Base-by-base conservation (phyloP, 352 stramenopile genomes). In the Phytopythium aichiense region DNA sequence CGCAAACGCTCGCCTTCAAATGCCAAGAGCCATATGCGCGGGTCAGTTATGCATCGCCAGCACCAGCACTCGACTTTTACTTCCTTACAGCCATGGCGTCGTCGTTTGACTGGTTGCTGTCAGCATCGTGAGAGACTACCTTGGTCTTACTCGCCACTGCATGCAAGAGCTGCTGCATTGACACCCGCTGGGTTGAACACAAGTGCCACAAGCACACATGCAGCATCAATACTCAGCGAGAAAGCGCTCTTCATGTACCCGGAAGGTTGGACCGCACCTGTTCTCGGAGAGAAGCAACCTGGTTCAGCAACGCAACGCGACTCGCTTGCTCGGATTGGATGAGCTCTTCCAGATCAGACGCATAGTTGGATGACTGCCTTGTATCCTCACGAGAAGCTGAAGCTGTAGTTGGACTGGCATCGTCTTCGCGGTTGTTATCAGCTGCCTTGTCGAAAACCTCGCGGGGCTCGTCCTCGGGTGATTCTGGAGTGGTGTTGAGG, bases 211-310 rank as follows among this genome's bases (percentile, higher is more conserved):
- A 37, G 9, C 22, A 37, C 16, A 49, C 31, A 30, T n/a, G 15
- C 23, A 38, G 7, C 11, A 7, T 40, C n/a, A 38, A 22, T 40
- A 54, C 25, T 37, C 20, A 46, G 13, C 28, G 5, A 13, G 20
- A 45, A 9, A 6, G 20, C n/a, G 16, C 31, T 4, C 4, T 20
- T 35, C 35, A 13, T n/a, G 12, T 16, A 7, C 20, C 43, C 38
- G 22, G 15, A n/a, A 25, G 55, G 5, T 20, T 15, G 12, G 0
- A 30, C 6, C 35, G 13, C 15, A 87, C 74, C 69, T 91, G 78
- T 16, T 91, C 81, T 59, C 79, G 67, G 49, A 88, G 74, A 0
- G 78, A 87, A 4, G 73, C 50, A 20, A 79, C 60, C 50, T 90
- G 78, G 18, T 87, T 76, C n/a, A 88, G 61, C 20, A 88, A 40